Base-by-base conservation (phyloP, 1,284 basidiomycete species). In the Phellopilus nigrolimitatus region DNA sequence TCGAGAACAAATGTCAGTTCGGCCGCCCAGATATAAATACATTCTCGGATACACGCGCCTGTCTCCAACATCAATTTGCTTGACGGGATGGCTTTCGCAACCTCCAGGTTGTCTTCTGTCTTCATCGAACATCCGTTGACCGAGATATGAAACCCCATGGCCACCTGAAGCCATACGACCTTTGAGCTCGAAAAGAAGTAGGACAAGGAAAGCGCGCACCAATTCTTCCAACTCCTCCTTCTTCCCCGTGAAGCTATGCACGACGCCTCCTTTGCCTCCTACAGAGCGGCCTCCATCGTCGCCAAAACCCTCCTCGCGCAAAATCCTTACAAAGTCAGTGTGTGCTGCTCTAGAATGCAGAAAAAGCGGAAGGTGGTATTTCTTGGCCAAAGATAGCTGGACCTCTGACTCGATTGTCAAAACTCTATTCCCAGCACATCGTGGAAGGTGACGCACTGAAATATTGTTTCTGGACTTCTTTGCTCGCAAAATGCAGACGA, bases 91-190 rank as follows among this genome's bases (percentile, higher is more conserved):
- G 72, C 65, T 52, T 77, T 77, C 6, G 81, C 74, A 1, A 80
- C 75, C 1, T 74, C 68, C 0, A 95, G 67, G 59, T 89, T 90
- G 43, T 84, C 82, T 34, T 76, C 71, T 0, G 88, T 91, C 68
- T 94, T 95, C 57, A 95, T 68, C 2, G 84, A 86, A 64, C 92
- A 94, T 0, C 91, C 91, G 58, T 93, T 93, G 49, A 91, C 67
- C 75, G 77, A 66, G 51, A 91, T 76, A 62, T 84, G 77, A 61
- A 90, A 80, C 0, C 86, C 88, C 81, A 89, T 84, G 15, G 69
- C 66, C 58, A 83, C 75, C 85, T 86, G 47, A 28, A 51, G n/a
- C 21, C 27, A 25, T 42, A 6, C 53, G 8, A 17, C 64, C 47
- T 10, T 10, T 37, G 21, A 28, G 3, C 5, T 7, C 34, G 40